A percentile compares a stretch with the other conserved stretches of the same genome.
Evolutionary conservation across 495 filamentous ascomycete species (phyloP).

Genomic region (Copromyces sp.): DNA sequence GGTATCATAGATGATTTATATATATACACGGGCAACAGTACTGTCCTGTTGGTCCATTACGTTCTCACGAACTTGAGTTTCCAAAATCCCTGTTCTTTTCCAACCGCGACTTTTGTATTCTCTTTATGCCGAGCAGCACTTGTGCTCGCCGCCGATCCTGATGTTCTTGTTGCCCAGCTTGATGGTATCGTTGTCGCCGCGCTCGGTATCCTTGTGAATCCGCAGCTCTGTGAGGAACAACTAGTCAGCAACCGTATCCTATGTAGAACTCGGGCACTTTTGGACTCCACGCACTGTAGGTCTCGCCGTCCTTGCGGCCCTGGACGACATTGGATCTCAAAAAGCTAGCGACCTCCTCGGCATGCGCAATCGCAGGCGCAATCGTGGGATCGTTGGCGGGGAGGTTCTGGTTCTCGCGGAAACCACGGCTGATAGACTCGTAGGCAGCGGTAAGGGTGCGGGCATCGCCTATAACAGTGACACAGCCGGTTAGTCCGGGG

Average conservation of each 20-base stretch:
- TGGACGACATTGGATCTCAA: constrained; percentile 82
- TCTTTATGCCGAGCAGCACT: constrained; percentile 30
- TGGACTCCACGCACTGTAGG: constrained; percentile 49
- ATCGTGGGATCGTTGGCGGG: constrained; percentile 41
- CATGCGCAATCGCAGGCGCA: constrained; percentile 52
- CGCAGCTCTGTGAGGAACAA: constrained; percentile 49
- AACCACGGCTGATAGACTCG: constrained; percentile 55
- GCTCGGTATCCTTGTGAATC: constrained; percentile 85
- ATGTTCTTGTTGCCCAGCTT: constrained; percentile 43
- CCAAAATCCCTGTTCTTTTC: background rate
- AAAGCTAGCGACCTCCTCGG: constrained; percentile 72
- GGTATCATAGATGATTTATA: constrained; percentile 26
- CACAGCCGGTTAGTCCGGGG: constrained; percentile 1
- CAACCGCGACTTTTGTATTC: constrained; percentile 5
- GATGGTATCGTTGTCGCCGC: constrained; percentile 83
- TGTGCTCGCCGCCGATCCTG: constrained; percentile 34
- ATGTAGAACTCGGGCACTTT: background rate
- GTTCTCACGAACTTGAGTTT: background rate
- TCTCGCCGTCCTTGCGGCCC: constrained; percentile 51
- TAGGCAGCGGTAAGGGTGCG: constrained; percentile 59
- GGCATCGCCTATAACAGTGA: constrained; percentile 48
- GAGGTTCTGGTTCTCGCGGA: constrained; percentile 53
- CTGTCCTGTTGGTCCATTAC: constrained; percentile 5
- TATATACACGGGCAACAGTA: constrained; percentile 13
- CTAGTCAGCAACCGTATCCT: constrained; percentile 1